Evolutionary conservation across 2,329 filamentous ascomycete genomes (phyloP), one percentile per base, ranked within the genome.

Genomic region (Diaporthe destruens): DNA sequence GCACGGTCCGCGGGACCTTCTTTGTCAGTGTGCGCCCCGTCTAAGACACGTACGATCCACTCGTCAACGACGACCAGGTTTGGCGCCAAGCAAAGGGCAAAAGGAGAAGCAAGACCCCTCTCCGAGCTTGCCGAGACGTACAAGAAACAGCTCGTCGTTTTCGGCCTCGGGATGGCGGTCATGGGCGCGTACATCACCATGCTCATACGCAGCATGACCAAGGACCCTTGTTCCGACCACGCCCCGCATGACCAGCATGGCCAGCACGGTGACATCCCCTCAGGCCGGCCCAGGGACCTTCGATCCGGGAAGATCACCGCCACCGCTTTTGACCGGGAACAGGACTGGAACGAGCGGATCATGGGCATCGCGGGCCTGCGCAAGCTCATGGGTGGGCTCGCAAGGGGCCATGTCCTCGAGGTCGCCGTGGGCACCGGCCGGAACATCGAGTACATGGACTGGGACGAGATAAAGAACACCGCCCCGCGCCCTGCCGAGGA

Each of bases 341-440:
- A 92, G 49, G 85, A 91, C 78, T 81, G 85, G 76, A 86, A 87
- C 5, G 90, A 92, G 79, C 84, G 82, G 79, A 82, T 87, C 76
- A 87, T 87, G 83, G 89, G 90, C 61, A 85, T 91, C 75, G 85
- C 82, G 7, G 80, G 80, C 23, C 80, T 91, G 67, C 85, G 90
- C 14, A 81, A 82, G 66, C 80, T 82, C 29, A 81, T 92, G 34
- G 87, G 86, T 1, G 77, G 80, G 16, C 79, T 81, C 42, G 89
- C 87, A 7, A 79, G 78, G 0, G 90, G 90, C 2, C 83, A 90
- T 78, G 90, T 92, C 16, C 84, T 91, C 42, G 90, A 92, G 79
- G 84, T 92, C 16, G 89, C 89, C 23, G 85, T 91, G 71, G 90
- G 90, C 23, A 90, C 90, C 3, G 90, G 90, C 4, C 84, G 90